Conservation (phyloP, 1,284 basidiomycete genomes). For the Moniliophthora roreri region DNA sequence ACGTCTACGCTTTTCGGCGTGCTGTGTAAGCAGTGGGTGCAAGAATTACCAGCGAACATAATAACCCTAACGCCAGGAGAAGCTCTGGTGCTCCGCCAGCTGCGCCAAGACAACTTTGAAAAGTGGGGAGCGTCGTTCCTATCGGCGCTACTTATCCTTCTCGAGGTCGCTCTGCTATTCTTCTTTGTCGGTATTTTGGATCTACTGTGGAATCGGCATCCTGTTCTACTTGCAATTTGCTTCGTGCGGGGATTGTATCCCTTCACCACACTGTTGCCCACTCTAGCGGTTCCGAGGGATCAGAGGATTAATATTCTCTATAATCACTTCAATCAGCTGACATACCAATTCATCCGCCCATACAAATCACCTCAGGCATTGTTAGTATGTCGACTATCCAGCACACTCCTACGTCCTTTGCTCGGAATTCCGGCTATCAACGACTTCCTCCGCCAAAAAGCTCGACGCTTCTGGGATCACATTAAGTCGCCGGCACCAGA, state of each 20-base stretch:
- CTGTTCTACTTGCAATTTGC: background rate
- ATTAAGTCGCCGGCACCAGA: too few relatives aligned
- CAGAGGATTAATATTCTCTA: background rate
- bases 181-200: slow-evolving; percentile 7
- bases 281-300: background rate
- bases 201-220: background rate
- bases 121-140: background rate
- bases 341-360: background rate
- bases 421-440: background rate
- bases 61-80: background rate
- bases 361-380: background rate
- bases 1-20: slow-evolving; percentile 5
- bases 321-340: background rate
- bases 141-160: background rate
- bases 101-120: background rate
- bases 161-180: slow-evolving; percentile 1
- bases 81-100: background rate
- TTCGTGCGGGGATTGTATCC: background rate
- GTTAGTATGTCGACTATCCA: background rate
- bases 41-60: slow-evolving; percentile 3
- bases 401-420: background rate
- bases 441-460: too few relatives aligned
- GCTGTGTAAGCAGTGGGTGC: slow-evolving; percentile 12
- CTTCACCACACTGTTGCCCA: background rate
- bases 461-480: too few relatives aligned